Evolutionary conservation across 1,284 basidiomycete genomes (phyloP).

Genomic region (Ustanciosporium gigantosporum): DNA sequence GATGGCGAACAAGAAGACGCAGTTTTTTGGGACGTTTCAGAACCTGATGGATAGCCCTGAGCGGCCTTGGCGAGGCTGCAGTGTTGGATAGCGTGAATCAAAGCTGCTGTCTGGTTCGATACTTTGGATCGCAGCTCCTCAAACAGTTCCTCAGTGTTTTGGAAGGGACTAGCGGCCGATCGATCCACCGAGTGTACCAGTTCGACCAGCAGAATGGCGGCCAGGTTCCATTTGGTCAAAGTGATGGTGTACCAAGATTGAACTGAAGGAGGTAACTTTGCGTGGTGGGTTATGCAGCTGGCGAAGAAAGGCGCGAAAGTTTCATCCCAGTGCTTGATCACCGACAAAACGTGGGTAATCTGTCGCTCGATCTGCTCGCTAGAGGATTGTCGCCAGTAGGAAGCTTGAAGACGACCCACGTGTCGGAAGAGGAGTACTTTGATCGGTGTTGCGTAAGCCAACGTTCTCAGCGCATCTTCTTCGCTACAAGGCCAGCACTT

Average conservation of each 20-base stretch:
- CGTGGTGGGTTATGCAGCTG: constrained; percentile 15
- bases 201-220: constrained; percentile 24
- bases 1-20: background rate
- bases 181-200: constrained; percentile 23
- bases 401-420: constrained; percentile 23
- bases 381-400: constrained; percentile 24
- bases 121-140: constrained; percentile 9
- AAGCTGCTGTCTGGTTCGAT: constrained; percentile 23
- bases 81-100: constrained; percentile 28
- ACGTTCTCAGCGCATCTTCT: constrained; percentile 14
- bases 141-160: constrained; percentile 14
- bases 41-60: too few species aligned
- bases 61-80: constrained; percentile 1
- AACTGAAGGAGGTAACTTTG: constrained; percentile 15
- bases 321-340: constrained; percentile 26
- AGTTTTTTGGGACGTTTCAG: background rate
- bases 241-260: constrained; percentile 30
- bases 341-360: constrained; percentile 18
- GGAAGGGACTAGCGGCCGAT: constrained; percentile 10
- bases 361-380: constrained; percentile 22
- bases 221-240: constrained; percentile 26
- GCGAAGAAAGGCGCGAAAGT: constrained; percentile 26
- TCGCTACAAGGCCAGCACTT: constrained; percentile 24
- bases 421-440: constrained; percentile 36
- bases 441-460: constrained; percentile 27